These are phyloP conservation scores for Schizosaccharomyces cryophilus DNA, from an alignment of 805 yeast species.

Conservation along the genomic window DNA sequence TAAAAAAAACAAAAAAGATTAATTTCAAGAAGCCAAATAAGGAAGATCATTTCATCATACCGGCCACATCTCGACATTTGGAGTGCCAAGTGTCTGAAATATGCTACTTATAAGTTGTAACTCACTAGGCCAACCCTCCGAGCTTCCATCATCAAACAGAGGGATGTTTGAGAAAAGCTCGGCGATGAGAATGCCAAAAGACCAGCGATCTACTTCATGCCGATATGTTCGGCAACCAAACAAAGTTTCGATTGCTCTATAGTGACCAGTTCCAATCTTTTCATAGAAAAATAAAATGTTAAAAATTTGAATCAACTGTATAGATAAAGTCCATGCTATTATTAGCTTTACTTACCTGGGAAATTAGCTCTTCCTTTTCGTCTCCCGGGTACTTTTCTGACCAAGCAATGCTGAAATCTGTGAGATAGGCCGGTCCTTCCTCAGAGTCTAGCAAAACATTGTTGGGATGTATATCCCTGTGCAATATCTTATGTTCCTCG, in stretches of 20 bases:
- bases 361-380: not conserved
- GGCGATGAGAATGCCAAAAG: not conserved
- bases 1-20: not conserved
- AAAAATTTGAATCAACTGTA: not conserved
- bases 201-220: not conserved
- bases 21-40: not conserved
- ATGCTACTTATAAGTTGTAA: not conserved
- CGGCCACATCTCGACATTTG: not conserved
- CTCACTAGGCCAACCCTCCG: constrained; percentile 1
- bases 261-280: not conserved
- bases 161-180: not conserved
- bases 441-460: constrained; percentile 65
- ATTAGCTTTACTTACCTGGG: not conserved
- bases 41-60: not conserved
- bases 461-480: constrained; percentile 86
- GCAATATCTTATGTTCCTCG: constrained; percentile 88
- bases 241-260: not conserved
- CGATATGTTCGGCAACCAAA: not conserved
- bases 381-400: not conserved
- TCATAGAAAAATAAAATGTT: not conserved
- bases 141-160: not conserved
- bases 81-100: not conserved
- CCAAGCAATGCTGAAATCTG: constrained; percentile 1
- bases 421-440: not conserved
- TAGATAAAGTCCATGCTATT: not conserved